phyloP scores from a whole-genome alignment of 1,284 basidiomycete genomes.

The Vanrija humicola region DNA sequence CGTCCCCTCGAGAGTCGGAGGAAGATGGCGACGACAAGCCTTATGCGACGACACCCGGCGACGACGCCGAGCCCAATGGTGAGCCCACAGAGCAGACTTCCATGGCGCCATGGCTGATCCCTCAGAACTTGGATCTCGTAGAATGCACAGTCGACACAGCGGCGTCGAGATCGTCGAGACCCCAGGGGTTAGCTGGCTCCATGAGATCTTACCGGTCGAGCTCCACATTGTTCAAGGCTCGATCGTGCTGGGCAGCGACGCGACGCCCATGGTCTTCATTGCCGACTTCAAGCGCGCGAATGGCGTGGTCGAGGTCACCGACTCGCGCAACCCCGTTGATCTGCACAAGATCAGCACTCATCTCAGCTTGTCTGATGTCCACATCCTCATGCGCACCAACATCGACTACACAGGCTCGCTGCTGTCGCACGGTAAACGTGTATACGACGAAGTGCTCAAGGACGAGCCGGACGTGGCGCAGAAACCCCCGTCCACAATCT shows the following conservation, averaged over 20 bases:
- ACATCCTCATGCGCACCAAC: constrained; percentile 69
- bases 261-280: constrained; percentile 74
- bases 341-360: constrained; percentile 72
- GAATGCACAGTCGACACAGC: background rate
- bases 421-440: constrained; percentile 60
- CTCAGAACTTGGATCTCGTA: background rate
- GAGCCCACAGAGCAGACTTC: constrained; percentile 1
- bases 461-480: constrained; percentile 43
- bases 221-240: constrained; percentile 68
- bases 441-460: constrained; percentile 58
- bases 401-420: constrained; percentile 66
- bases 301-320: constrained; percentile 72
- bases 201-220: constrained; percentile 75
- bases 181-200: constrained; percentile 45
- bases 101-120: no score
- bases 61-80: constrained; percentile 1
- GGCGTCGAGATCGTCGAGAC: background rate
- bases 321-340: constrained; percentile 71
- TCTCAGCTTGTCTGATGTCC: constrained; percentile 63
- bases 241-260: constrained; percentile 74
- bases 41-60: background rate
- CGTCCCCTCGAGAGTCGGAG: background rate
- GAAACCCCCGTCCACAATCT: constrained; percentile 36
- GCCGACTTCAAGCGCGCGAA: constrained; percentile 67
- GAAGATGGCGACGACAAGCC: background rate